Evolutionary conservation across 148 eudicot species (phyloP).

Genomic region (Vaccinium vitisidaea): DNA sequence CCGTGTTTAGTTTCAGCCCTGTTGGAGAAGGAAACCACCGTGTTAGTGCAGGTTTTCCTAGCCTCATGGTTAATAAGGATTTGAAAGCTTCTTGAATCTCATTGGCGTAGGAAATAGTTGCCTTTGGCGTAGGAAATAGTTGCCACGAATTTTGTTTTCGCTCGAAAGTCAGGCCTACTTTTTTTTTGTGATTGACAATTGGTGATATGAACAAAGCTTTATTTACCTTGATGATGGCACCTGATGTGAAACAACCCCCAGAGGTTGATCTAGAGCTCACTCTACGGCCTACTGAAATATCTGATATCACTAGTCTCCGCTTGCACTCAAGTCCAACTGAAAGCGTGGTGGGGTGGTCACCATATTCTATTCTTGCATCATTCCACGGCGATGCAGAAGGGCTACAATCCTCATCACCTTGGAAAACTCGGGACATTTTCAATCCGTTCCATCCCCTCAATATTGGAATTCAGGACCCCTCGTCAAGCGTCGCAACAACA

Average conservation of each 20-base stretch:
- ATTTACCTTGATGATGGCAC: slow-evolving; percentile 19
- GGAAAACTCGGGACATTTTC: slow-evolving; percentile 27
- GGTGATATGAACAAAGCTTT: slow-evolving; percentile 41
- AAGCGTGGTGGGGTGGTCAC: slow-evolving; percentile 20
- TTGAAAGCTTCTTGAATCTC: too few species aligned
- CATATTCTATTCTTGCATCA: slow-evolving; percentile 16
- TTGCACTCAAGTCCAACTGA: slow-evolving; percentile 28
- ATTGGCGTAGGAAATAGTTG: too few species aligned
- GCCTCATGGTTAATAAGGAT: too few species aligned
- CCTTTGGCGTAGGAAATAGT: too few species aligned
- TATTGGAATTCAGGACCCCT: slow-evolving; percentile 34
- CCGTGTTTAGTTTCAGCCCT: too few species aligned
- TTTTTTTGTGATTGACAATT: slow-evolving; percentile 41
- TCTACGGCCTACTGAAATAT: slow-evolving; percentile 59
- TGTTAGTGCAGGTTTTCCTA: too few species aligned
- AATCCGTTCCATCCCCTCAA: slow-evolving; percentile 30
- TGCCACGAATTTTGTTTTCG: slow-evolving; percentile 41
- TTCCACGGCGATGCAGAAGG: slow-evolving; percentile 28
- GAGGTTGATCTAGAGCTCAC: slow-evolving; percentile 49
- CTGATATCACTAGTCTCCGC: slow-evolving; percentile 69
- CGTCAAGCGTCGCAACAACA: slow-evolving; percentile 50
- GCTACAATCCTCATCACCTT: slow-evolving; percentile 28
- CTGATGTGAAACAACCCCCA: slow-evolving; percentile 26
- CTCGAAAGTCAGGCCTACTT: slow-evolving; percentile 78
- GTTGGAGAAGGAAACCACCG: too few species aligned